Evolutionary conservation across 371 early-diverging fungal genomes (phyloP).

Genomic region (Parasitella parasitica): DNA sequence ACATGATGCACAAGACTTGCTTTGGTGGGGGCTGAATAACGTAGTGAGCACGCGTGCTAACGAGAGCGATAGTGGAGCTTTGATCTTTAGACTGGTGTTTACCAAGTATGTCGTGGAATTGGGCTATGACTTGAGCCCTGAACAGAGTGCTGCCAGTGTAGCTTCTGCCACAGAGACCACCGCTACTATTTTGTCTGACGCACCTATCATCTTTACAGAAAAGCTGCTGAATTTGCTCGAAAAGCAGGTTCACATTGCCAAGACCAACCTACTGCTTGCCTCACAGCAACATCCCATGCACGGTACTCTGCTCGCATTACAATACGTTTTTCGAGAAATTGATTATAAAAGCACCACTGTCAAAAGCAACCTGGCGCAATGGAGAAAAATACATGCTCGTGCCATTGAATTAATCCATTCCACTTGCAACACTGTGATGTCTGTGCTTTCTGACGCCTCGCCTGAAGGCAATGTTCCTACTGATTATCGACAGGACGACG

Average conservation of each 20-base stretch:
- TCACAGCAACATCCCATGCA: slow-evolving; percentile 75
- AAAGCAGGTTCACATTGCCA: slow-evolving; percentile 55
- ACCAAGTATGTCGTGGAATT: slow-evolving; percentile 69
- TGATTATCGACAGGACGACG: slow-evolving; percentile 70
- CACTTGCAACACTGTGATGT: slow-evolving; percentile 63
- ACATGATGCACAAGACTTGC: slow-evolving; percentile 51
- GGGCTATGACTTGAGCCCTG: slow-evolving; percentile 48
- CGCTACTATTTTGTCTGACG: neutral
- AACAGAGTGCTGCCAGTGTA: slow-evolving; percentile 14
- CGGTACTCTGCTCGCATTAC: slow-evolving; percentile 72
- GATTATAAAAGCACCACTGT: slow-evolving; percentile 43
- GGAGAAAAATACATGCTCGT: slow-evolving; percentile 47
- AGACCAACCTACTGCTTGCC: slow-evolving; percentile 62
- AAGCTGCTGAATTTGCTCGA: slow-evolving; percentile 55
- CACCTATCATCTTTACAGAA: slow-evolving; percentile 43
- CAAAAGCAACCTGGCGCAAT: slow-evolving; percentile 32
- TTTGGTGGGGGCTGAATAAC: slow-evolving; percentile 65
- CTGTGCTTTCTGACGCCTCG: slow-evolving; percentile 72
- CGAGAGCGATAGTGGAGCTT: slow-evolving; percentile 84
- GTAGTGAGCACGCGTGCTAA: slow-evolving; percentile 72
- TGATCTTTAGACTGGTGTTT: slow-evolving; percentile 76
- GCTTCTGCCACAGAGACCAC: neutral
- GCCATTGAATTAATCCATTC: slow-evolving; percentile 48
- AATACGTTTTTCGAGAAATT: slow-evolving; percentile 62
- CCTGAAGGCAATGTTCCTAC: slow-evolving; percentile 85